A percentile compares a stretch with the other conserved stretches of the same genome.
Conservation (phyloP, 148 eudicot genomes). For the Agrostemma githago region DNA sequence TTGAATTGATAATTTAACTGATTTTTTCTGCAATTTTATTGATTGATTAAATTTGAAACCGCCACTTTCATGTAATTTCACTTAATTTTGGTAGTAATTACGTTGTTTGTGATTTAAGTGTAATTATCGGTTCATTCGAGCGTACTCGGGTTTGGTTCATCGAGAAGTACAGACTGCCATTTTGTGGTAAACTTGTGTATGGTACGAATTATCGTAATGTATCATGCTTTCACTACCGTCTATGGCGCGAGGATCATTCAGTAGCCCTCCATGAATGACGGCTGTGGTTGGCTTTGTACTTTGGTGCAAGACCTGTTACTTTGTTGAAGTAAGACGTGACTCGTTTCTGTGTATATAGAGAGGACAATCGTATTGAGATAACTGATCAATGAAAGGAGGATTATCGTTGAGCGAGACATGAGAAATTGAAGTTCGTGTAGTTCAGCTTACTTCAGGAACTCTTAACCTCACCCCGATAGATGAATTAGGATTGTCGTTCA, state of each 20-base stretch:
- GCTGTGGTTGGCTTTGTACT: not conserved
- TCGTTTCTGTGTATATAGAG: not conserved
- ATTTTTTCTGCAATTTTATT: not conserved
- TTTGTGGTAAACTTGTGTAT: not conserved
- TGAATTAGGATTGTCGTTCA: too few species aligned
- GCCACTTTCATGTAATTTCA: not conserved
- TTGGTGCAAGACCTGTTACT: too few species aligned
- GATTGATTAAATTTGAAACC: not conserved
- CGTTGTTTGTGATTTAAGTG: not conserved
- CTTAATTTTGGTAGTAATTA: not conserved
- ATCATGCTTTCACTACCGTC: not conserved
- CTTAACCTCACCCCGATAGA: too few species aligned
- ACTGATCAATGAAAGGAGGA: not conserved
- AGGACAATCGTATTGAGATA: not conserved
- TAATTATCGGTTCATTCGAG: too few species aligned
- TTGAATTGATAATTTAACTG: not conserved
- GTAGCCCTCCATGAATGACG: not conserved
- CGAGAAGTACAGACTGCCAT: too few species aligned
- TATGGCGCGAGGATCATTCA: not conserved
- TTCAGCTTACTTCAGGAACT: too few species aligned
- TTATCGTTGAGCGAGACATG: not conserved
- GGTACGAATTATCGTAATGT: not conserved
- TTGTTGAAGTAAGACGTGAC: too few species aligned
- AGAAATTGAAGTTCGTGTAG: not conserved
- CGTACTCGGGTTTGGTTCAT: too few species aligned